Percentiles rank a stretch among this genome's conserved stretches.
Evolutionary conservation across 108 stramenopile species (phyloP).

Genomic region (Pelagomonas calceolata): DNA sequence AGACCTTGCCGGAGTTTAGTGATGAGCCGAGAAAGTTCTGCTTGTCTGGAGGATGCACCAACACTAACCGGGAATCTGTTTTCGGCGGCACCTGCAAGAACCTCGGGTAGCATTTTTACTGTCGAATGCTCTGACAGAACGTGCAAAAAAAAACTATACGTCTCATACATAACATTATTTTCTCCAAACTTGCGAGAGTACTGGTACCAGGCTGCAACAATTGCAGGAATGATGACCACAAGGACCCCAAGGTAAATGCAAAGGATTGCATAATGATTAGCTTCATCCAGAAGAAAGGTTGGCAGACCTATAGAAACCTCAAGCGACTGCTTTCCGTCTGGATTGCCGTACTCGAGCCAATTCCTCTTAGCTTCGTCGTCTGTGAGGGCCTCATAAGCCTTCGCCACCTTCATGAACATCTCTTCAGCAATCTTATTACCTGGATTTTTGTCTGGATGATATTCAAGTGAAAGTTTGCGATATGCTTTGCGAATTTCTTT

Average conservation of each 20-base stretch:
- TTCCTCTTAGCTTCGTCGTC: constrained; percentile 72
- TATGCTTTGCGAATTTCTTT: constrained; percentile 71
- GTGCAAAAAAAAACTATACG: constrained; percentile 85
- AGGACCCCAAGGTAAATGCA: constrained; percentile 84
- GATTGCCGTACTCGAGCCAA: constrained; percentile 94
- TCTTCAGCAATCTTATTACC: constrained; percentile 75
- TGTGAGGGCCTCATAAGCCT: constrained; percentile 88
- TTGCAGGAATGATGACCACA: constrained; percentile 85
- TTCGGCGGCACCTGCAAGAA: constrained; percentile 72
- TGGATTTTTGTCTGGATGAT: constrained; percentile 87
- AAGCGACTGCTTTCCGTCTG: constrained; percentile 93
- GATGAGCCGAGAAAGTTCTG: constrained; percentile 44
- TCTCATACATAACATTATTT: constrained; percentile 96
- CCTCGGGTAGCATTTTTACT: constrained; percentile 62
- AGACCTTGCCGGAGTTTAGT: constrained; percentile 12
- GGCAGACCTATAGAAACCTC: constrained; percentile 92
- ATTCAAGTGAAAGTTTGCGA: constrained; percentile 61
- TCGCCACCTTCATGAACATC: constrained; percentile 88
- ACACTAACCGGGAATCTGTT: constrained; percentile 57
- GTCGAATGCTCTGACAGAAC: constrained; percentile 61
- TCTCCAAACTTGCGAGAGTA: constrained; percentile 88
- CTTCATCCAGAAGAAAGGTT: constrained; percentile 71
- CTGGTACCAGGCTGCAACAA: constrained; percentile 82
- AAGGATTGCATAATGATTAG: constrained; percentile 81
- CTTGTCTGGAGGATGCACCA: constrained; percentile 35